These are phyloP conservation scores for Bremia lactucae DNA, from an alignment of 352 stramenopile genomes.

Conservation along the genomic window DNA sequence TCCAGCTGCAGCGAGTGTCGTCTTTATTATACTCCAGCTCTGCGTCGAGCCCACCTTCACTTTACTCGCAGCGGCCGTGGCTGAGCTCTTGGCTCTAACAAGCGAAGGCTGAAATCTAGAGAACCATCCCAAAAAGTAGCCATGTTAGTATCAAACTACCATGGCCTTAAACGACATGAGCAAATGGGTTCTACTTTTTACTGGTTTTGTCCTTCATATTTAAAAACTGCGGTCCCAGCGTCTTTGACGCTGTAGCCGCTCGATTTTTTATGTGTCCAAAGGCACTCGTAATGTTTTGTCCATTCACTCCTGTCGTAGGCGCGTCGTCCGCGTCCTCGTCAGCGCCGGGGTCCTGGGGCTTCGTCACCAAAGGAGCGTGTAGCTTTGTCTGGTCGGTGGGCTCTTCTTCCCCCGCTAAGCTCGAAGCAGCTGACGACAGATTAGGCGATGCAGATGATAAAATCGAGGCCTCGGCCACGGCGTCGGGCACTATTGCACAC, in stretches of 20 bases:
- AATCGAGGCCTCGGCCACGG: background rate
- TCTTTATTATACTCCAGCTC: constrained; percentile 74
- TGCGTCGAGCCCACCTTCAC: constrained; percentile 70
- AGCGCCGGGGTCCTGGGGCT: constrained; percentile 15
- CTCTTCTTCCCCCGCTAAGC: constrained; percentile 19
- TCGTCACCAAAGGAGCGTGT: constrained; percentile 7
- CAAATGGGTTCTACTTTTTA: constrained; percentile 18
- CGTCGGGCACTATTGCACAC: background rate
- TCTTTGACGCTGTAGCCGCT: constrained; percentile 42
- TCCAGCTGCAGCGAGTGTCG: constrained; percentile 51
- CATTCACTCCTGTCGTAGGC: constrained; percentile 6
- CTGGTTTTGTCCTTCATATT: constrained; percentile 45
- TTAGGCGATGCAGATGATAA: constrained; percentile 7
- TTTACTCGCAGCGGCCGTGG: constrained; percentile 26
- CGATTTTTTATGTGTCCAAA: constrained; percentile 44
- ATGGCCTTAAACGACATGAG: too few relatives aligned
- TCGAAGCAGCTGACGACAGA: constrained; percentile 24
- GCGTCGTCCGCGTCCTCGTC: constrained; percentile 18
- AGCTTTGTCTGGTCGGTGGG: constrained; percentile 13
- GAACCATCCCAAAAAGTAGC: constrained; percentile 24
- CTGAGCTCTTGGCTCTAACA: constrained; percentile 62
- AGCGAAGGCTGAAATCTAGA: constrained; percentile 69
- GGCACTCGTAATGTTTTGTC: constrained; percentile 17
- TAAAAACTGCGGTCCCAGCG: constrained; percentile 36
- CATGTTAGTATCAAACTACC: background rate